Base-by-base conservation (phyloP, 2,329 filamentous ascomycete genomes). In the Pseudogymnoascus sp. region DNA sequence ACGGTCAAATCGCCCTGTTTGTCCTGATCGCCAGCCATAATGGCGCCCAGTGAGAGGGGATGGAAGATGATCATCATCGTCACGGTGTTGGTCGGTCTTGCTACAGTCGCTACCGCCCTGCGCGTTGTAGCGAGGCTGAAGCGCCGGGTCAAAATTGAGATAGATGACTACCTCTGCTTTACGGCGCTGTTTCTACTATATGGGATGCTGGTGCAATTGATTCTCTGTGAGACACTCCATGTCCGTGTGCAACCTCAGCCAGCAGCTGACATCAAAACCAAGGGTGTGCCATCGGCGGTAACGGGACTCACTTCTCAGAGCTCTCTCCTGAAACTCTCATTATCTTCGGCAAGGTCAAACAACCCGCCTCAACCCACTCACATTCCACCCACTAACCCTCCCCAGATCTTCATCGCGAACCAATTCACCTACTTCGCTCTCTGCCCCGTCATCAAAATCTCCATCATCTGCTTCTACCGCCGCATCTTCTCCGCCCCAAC, bases 401-500 rank as follows among this genome's bases (percentile, higher is more conserved):
- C 25, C 7, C 4, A 54, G 43, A 32, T 54, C 25, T 54, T 54
- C 25, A 54, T 54, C 43, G 43, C 43, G 5, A 54, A 54, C 43
- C 43, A 54, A 54, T 54, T 54, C 9, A 54, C 43, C 25, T 54
- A 54, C 43, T 54, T 54, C 9, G 43, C 25, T 6, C 43, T 54
- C 28, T 54, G 43, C 25, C 43, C 43, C 25, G 43, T 22, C 6
- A 22, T 35, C 16, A 58, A 58, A 39, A 35, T 58, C n/a, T 58
- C 57, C 32, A 39, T 58, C 18, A 58, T 58, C 57, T 58, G 32
- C 57, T 58, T 58, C 32, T 58, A 58, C 32, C 57, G 37, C 16
- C 57, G 57, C 18, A 39, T 58, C 11, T 58, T 58, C 18, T 2
- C 43, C 8, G n/a, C 2, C n/a, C 9, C 25, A 12, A 32, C n/a